Conservation (phyloP, 139 green algal genomes). For the Astrephomene gubernaculifera region DNA sequence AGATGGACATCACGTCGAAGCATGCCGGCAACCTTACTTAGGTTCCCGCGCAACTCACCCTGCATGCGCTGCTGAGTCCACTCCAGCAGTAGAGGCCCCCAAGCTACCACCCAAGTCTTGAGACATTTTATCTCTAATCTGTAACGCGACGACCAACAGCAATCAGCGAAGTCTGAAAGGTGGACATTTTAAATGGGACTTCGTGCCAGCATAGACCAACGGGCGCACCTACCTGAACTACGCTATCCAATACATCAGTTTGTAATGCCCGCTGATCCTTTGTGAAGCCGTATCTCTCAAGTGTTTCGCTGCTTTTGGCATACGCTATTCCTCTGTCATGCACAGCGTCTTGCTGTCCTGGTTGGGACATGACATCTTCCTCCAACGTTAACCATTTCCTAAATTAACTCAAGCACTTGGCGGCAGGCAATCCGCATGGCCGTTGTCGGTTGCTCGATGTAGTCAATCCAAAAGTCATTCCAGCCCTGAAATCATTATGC, state of each 20-base stretch:
- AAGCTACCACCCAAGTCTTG: not conserved
- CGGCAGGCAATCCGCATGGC: too few species aligned
- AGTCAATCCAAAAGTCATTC: too few species aligned
- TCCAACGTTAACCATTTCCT: too few species aligned
- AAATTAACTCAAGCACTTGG: too few species aligned
- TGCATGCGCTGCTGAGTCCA: not conserved
- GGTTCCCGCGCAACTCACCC: conserved; percentile 27
- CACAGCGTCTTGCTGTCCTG: not conserved
- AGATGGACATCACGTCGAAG: not conserved
- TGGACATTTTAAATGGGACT: conserved; percentile 1
- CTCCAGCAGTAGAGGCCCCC: not conserved
- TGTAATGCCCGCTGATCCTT: not conserved
- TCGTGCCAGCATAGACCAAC: not conserved
- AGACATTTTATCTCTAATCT: conserved; percentile 28
- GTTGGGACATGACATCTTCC: not conserved
- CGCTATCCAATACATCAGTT: conserved; percentile 24
- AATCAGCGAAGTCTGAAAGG: not conserved
- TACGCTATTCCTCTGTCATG: not conserved
- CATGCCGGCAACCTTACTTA: not conserved
- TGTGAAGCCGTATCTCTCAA: not conserved
- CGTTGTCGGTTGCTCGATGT: too few species aligned
- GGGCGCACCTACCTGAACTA: not conserved
- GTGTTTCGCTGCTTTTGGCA: not conserved
- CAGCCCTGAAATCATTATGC: too few species aligned
- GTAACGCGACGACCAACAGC: not conserved